A percentile compares a stretch with the other conserved stretches of the same genome.
phyloP scores from a whole-genome alignment of 2,329 filamentous ascomycete genomes.

The Rhynchosporium graminicola region DNA sequence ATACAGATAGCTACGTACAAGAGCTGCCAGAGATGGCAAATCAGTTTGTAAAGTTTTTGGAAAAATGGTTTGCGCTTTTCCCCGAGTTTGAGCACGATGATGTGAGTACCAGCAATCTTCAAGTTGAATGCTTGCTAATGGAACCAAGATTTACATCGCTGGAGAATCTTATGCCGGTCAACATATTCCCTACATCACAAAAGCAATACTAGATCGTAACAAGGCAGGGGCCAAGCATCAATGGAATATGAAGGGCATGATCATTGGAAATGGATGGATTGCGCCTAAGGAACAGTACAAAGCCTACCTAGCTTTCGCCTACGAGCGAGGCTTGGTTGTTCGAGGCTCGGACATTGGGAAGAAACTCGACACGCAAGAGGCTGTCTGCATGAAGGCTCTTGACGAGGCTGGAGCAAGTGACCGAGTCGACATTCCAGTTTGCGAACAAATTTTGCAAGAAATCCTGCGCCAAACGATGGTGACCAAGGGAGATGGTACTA shows the following conservation, averaged over 20 bases:
- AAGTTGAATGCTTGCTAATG: conserved; percentile 30
- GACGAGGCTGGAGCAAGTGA: conserved; percentile 59
- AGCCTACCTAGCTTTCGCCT: conserved; percentile 79
- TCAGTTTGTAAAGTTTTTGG: conserved; percentile 85
- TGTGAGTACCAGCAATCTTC: conserved; percentile 55
- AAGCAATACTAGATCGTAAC: conserved; percentile 86
- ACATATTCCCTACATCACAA: conserved; percentile 96
- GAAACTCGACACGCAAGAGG: conserved; percentile 67
- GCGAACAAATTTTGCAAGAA: conserved; percentile 74
- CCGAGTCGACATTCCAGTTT: conserved; percentile 67
- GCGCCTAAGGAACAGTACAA: conserved; percentile 87
- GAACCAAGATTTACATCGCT: conserved; percentile 78
- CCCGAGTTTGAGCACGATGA: conserved; percentile 91
- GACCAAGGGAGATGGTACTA: conserved; percentile 51
- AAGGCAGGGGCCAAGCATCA: conserved; percentile 53
- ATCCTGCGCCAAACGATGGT: conserved; percentile 68
- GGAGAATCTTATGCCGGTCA: conserved; percentile 97
- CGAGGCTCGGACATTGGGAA: conserved; percentile 64
- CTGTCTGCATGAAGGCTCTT: conserved; percentile 64
- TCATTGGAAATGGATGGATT: conserved; percentile 99
- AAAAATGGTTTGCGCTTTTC: conserved; percentile 88
- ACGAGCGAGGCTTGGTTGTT: conserved; percentile 71
- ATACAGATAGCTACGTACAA: conserved; percentile 81
- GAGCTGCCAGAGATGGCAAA: conserved; percentile 87
- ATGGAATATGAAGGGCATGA: conserved; percentile 81